A percentile compares a stretch with the other conserved stretches of the same genome.
Evolutionary conservation across 2,329 filamentous ascomycete genomes (phyloP).

Genomic region (Fusarium xylarioides): DNA sequence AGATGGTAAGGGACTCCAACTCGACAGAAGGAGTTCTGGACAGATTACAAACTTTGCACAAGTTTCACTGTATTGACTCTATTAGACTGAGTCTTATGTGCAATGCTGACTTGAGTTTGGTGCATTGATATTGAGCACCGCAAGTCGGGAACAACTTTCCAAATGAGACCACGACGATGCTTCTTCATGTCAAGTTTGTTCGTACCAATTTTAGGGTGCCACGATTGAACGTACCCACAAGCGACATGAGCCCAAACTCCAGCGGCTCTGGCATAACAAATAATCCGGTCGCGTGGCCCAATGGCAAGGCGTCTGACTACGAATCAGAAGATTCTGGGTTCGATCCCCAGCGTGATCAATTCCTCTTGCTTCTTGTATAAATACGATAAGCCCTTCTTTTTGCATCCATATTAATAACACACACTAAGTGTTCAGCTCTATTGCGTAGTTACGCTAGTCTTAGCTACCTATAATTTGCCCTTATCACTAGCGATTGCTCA

Average conservation of each 20-base stretch:
- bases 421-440: fast-evolving
- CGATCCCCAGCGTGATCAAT: constrained; percentile 42
- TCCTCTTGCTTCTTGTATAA: not conserved
- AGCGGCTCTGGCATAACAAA: not conserved
- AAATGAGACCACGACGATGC: not conserved
- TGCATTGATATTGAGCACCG: not conserved
- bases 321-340: constrained; percentile 48
- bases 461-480: too few relatives aligned
- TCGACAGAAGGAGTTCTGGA: not conserved
- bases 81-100: not conserved
- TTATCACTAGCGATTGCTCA: fast-evolving
- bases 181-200: not conserved
- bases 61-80: constrained; percentile 5
- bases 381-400: not conserved
- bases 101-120: not conserved
- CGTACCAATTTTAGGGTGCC: not conserved
- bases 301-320: constrained; percentile 47
- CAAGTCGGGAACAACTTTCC: not conserved
- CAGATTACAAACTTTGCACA: not conserved
- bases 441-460: not conserved
- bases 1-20: not conserved
- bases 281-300: constrained; percentile 26
- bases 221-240: not conserved
- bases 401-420: not conserved
- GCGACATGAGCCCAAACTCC: not conserved